A percentile compares a stretch with the other conserved stretches of the same genome.
Evolutionary conservation across 148 eudicot species (phyloP).

Genomic region (Rhododendron mucronatum): DNA sequence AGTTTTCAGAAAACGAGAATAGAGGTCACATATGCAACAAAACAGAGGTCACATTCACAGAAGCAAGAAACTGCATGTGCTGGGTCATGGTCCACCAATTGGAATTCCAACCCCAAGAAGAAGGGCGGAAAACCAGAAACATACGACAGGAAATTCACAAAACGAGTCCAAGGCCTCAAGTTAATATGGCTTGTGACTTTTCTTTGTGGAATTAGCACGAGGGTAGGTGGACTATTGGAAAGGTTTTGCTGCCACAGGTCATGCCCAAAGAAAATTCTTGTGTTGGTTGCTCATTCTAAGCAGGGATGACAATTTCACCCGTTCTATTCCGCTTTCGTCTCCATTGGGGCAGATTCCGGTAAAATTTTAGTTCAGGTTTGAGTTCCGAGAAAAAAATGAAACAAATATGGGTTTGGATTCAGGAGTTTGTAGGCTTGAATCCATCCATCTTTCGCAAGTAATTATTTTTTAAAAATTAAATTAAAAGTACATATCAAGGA

Average conservation of each 20-base stretch:
- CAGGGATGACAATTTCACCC: not conserved
- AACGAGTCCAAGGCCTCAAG: not conserved
- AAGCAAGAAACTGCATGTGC: not conserved
- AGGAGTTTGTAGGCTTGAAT: too few species aligned
- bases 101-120: not conserved
- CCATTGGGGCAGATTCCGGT: too few species aligned
- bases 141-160: not conserved
- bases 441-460: too few species aligned
- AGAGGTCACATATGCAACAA: too few species aligned
- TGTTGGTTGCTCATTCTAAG: not conserved
- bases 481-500: too few species aligned
- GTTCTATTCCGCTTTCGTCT: not conserved
- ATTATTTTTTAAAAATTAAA: too few species aligned
- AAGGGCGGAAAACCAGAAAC: not conserved
- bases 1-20: too few species aligned
- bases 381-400: too few species aligned
- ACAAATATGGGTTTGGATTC: too few species aligned
- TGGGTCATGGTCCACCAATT: not conserved
- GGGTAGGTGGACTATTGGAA: not conserved
- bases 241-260: not conserved
- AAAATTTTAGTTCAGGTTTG: too few species aligned
- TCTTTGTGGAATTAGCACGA: not conserved
- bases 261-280: not conserved
- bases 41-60: too few species aligned
- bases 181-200: not conserved